Evolutionary conservation across 2,329 filamentous ascomycete species (phyloP), one percentile per base, ranked within the genome.

Genomic region (Talaromyces sp.): DNA sequence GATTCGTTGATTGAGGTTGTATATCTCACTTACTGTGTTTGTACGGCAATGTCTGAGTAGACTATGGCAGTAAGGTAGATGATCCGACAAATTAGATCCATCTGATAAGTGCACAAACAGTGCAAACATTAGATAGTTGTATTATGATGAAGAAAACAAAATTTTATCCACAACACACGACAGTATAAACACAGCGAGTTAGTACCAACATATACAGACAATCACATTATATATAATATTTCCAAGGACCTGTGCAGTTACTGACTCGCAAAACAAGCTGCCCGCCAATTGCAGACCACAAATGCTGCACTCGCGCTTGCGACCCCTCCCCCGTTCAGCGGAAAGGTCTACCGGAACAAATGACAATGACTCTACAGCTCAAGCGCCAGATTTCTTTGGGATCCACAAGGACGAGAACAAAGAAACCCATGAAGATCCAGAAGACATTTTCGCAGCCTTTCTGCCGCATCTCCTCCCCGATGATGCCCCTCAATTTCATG

Each of bases 391-490:
- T 54, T 54, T 64, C 10, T 25, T 34, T 22, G 68, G 68, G 8
- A 68, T 71, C 15, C 61, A 70, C 31, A 25, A 69, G 17, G 67
- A 72, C 36, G 64, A 71, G 22, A 68, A 70, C 5, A 38, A 65
- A 8, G 36, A 65, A 25, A 34, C 64, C 15, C 36, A 64, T 15
- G 70, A 77, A 58, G 74, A 73, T 27, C 72, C 79, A 4, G 83
- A 85, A 72, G 83, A 86, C 72, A 79, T 87, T 69, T 86, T 88
- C 72, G 74, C 79, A 8, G 77, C 79, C 15, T 82, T 84, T n/a
- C 78, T 86, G 7, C 80, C 83, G 34, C 76, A 81, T 66, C 78
- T 87, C 65, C 86, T 86, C 75, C 81, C 83, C 6, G 84, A 88
- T 67, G 85, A 87, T 71, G 72, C 82, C 15, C 80, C 81, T 38